Conservation (phyloP, 169 alveolate genomes). For the Plasmodium gonderi region DNA sequence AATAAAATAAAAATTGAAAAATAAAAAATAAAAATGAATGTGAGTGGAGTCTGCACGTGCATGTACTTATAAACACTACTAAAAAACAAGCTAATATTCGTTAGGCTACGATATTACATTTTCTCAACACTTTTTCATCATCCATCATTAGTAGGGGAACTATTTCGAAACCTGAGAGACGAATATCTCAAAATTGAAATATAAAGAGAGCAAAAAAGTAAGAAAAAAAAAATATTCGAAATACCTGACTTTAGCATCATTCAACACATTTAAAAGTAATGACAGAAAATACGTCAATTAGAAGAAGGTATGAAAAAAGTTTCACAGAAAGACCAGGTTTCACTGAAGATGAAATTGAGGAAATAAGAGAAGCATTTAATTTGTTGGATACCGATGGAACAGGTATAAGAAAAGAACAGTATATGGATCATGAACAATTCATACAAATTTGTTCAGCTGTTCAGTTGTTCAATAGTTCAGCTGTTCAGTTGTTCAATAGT, state of each 20-base stretch:
- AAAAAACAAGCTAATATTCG: background rate
- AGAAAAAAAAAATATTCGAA: background rate
- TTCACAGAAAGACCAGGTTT: slow-evolving; percentile 76
- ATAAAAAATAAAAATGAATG: background rate
- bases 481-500: too few species aligned
- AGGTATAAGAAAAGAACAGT: slow-evolving; percentile 76
- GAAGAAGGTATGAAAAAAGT: slow-evolving; percentile 68
- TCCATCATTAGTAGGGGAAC: background rate
- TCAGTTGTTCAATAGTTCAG: background rate
- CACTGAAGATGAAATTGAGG: slow-evolving; percentile 98
- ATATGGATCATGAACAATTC: background rate
- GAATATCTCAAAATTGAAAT: background rate
- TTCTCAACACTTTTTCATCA: background rate
- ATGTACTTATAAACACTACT: background rate
- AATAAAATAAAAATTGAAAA: background rate
- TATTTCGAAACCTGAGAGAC: background rate
- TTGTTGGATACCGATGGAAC: slow-evolving; percentile 99
- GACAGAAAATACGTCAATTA: slow-evolving; percentile 68
- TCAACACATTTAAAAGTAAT: slow-evolving; percentile 7
- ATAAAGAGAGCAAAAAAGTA: background rate
- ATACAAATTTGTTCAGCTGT: background rate
- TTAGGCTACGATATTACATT: background rate
- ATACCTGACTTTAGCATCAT: background rate
- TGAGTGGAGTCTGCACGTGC: background rate
- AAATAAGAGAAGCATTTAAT: slow-evolving; percentile 98